Conservation (phyloP, 139 green algal species). For the Chlorella sp. region DNA sequence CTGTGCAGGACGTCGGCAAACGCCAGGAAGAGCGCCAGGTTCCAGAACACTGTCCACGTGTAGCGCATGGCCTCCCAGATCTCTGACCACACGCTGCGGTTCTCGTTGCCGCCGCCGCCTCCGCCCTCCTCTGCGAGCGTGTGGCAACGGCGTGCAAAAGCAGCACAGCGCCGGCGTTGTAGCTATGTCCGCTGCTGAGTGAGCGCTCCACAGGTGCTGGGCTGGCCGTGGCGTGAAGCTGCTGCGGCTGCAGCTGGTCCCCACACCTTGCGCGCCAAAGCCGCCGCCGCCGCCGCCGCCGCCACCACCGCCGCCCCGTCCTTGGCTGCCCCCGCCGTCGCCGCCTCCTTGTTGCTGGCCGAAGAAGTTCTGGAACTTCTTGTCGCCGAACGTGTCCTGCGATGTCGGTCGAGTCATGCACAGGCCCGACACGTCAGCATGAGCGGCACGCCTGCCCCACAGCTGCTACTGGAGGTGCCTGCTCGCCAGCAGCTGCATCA, state of each 20-base stretch:
- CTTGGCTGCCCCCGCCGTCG: constrained; percentile 1
- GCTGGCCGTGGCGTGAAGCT: background rate
- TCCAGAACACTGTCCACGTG: constrained; percentile 38
- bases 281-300: background rate
- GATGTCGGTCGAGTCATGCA: no score
- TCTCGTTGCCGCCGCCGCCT: background rate
- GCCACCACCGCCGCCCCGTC: background rate
- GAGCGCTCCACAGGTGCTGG: background rate
- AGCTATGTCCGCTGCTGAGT: background rate
- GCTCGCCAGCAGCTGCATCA: background rate
- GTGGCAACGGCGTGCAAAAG: background rate
- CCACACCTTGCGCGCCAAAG: background rate
- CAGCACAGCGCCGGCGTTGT: background rate
- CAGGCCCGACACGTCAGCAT: no score
- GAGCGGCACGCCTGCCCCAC: background rate
- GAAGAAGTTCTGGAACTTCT: constrained; percentile 15
- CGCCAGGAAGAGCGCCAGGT: constrained; percentile 34
- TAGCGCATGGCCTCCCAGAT: constrained; percentile 22
- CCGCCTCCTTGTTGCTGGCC: constrained; percentile 8
- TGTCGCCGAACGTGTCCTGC: constrained; percentile 10
- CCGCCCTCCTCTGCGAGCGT: background rate
- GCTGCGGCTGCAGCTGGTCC: background rate
- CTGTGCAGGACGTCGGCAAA: constrained; percentile 40
- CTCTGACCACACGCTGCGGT: constrained; percentile 11
- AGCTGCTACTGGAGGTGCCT: background rate